These are phyloP conservation scores for Meyerozyma sp. DNA, from an alignment of 1,139 yeast genomes.

Conservation along the genomic window DNA sequence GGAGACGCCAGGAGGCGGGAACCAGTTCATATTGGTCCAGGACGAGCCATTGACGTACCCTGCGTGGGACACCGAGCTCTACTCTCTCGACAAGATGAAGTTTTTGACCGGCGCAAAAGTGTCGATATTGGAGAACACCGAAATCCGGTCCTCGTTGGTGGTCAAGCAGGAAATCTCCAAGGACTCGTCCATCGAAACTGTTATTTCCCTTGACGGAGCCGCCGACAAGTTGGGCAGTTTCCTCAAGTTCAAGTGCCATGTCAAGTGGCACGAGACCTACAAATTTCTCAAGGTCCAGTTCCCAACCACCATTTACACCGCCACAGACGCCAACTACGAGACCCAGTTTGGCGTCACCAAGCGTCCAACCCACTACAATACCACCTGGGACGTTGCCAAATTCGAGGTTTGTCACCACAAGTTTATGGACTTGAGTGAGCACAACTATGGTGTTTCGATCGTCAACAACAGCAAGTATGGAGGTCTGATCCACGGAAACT, in stretches of 20 bases:
- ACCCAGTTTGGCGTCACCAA: constrained; percentile 89
- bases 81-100: constrained; percentile 64
- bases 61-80: constrained; percentile 97
- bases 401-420: constrained; percentile 95
- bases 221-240: constrained; percentile 19
- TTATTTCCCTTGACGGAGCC: constrained; percentile 65
- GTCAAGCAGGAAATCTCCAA: constrained; percentile 56
- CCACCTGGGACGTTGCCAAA: constrained; percentile 94
- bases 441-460: constrained; percentile 80
- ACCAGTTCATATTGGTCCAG: constrained; percentile 74
- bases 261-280: constrained; percentile 84
- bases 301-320: constrained; percentile 77
- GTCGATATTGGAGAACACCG: constrained; percentile 48
- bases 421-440: constrained; percentile 87
- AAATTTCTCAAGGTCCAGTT: constrained; percentile 91
- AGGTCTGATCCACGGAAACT: constrained; percentile 83
- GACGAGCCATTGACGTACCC: constrained; percentile 90
- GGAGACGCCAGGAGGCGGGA: constrained; percentile 59
- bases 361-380: constrained; percentile 91
- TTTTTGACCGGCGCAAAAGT: constrained; percentile 42
- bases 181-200: constrained; percentile 56
- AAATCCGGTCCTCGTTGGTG: constrained; percentile 56
- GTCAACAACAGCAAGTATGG: constrained; percentile 88
- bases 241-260: constrained; percentile 56
- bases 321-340: constrained; percentile 73